Evolutionary conservation across 1,284 basidiomycete genomes (phyloP), one percentile per base, ranked within the genome.

Genomic region (Malassezia pachydermatis): DNA sequence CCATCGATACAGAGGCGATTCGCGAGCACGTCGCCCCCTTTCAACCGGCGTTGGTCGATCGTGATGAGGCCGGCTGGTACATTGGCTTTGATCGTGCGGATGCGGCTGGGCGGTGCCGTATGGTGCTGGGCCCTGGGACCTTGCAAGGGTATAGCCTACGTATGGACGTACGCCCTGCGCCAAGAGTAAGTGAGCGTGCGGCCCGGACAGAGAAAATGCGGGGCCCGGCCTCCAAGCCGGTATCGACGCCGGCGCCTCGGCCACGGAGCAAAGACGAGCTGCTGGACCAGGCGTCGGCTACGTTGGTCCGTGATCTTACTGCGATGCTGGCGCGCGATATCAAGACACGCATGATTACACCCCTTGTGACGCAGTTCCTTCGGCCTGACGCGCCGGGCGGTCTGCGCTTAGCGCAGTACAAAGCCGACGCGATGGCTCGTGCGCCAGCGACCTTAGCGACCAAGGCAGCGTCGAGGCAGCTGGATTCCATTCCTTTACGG

Each of bases 281-380:
- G 27, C 72, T 83, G 13, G 77, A 77, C 7, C 76, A 78, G 32
- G 84, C 84, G 3, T 76, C 78, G 57, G 75, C 77, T 54, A 72
- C 80, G 40, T 79, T 88, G 41, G 54, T 81, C 37, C 75, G 74
- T 30, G 84, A 88, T 63, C 74, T 89, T 35, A 74, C 74, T 51
- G 72, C 65, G 3, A 59, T 79, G 41, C 75, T 88, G 43, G 76
- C 81, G 69, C 81, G 79, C 69, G 86, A 88, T 60, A 75, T 88
- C 25, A 76, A 77, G 60, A 81, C 82, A 34, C 77, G 80, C 7
- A 69, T 86, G 4, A 78, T 86, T 10, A 78, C 75, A 5, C 72
- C 75, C 5, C 79, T 80, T 32, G 60, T 86, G 37, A 74, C 78
- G 53, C 75, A 76, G 55, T 67, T 83, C 44, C 76, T 83, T 39